phyloP scores from a whole-genome alignment of 2,329 filamentous ascomycete genomes.

The Diaporthe sp. region DNA sequence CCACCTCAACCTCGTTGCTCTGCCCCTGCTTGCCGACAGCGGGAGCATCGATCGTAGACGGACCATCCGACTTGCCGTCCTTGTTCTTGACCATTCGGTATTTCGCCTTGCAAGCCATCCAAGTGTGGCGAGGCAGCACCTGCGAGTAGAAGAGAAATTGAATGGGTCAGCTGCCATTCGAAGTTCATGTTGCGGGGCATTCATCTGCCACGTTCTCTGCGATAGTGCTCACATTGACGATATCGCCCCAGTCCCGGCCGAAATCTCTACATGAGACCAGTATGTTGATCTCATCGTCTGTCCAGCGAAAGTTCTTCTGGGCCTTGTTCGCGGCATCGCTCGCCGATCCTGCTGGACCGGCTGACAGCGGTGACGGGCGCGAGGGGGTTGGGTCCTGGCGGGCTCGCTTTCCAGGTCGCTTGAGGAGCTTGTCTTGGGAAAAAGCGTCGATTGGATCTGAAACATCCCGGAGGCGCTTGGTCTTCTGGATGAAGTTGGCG shows the following conservation, averaged over 20 bases:
- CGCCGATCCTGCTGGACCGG: not conserved
- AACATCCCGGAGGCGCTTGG: not conserved
- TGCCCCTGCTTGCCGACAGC: no score
- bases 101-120: not conserved
- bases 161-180: not conserved
- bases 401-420: not conserved
- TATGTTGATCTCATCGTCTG: not conserved
- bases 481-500: not conserved
- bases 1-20: no score
- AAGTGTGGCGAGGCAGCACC: not conserved
- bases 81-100: not conserved
- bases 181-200: fast-evolving
- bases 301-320: not conserved
- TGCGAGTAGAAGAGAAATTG: not conserved
- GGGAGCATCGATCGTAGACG: not conserved
- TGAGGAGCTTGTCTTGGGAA: not conserved
- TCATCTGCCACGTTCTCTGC: no score
- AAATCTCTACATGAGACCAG: not conserved
- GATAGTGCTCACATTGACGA: constrained; percentile 1
- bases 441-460: not conserved
- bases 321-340: not conserved
- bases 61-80: not conserved
- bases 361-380: not conserved
- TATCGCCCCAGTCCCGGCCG: not conserved
- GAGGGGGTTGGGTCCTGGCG: not conserved